Conservation (phyloP, 106 monocot species). For the Iris macrosiphon region DNA sequence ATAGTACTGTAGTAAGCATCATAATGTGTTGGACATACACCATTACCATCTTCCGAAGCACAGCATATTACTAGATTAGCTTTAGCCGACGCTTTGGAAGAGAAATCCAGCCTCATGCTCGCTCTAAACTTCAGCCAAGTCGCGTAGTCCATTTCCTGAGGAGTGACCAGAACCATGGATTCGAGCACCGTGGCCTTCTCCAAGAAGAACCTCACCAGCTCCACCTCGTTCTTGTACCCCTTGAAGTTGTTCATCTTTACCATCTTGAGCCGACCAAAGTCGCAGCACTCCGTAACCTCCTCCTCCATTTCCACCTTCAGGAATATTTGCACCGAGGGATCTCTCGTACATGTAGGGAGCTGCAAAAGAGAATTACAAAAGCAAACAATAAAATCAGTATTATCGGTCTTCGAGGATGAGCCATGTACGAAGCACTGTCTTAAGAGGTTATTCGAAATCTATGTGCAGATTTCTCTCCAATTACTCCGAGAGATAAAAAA, state of each 20-base stretch:
- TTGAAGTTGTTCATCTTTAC: constrained; percentile 18
- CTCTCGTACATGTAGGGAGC: neutral
- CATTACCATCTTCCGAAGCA: constrained; percentile 1
- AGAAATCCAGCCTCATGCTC: neutral
- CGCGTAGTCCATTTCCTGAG: neutral
- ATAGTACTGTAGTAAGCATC: constrained; percentile 7
- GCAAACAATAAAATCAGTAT: no score
- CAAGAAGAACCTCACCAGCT: constrained; percentile 10
- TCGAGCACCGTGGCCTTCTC: neutral
- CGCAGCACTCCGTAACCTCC: neutral
- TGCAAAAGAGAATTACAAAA: no score
- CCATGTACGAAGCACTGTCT: no score
- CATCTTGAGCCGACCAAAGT: neutral
- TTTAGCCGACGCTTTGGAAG: neutral
- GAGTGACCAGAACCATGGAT: neutral
- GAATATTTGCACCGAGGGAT: neutral
- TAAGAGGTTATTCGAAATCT: no score
- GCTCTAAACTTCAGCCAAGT: neutral
- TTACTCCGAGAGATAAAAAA: no score
- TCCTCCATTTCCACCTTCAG: neutral
- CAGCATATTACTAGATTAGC: neutral
- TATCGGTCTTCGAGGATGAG: no score
- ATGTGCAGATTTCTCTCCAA: no score
- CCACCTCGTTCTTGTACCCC: constrained; percentile 11
- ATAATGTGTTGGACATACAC: neutral